Percentiles rank a stretch among this genome's conserved stretches.
These are phyloP conservation scores for Cymbidium sinense DNA, from an alignment of 106 monocot species.

Conservation along the genomic window DNA sequence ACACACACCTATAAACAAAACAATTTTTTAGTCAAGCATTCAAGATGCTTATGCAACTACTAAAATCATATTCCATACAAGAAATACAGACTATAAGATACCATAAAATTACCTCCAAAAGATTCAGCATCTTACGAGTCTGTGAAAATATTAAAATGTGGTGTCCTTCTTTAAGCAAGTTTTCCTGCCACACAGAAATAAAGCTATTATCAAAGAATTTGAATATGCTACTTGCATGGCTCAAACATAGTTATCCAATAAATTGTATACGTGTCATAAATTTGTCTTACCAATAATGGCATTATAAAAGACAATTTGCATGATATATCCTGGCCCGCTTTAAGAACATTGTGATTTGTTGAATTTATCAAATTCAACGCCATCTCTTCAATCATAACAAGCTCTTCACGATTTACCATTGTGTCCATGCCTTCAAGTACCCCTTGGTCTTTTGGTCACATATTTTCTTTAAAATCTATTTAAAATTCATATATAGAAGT, in stretches of 20 bases:
- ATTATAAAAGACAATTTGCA: constrained; percentile 87
- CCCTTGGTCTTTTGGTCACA: constrained; percentile 95
- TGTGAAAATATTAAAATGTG: constrained; percentile 89
- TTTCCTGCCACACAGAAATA: constrained; percentile 46
- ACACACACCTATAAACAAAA: background rate
- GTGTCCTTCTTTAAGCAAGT: constrained; percentile 69
- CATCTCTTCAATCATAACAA: constrained; percentile 77
- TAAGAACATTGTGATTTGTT: constrained; percentile 20
- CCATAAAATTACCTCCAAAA: constrained; percentile 54
- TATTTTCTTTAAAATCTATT: constrained; percentile 95
- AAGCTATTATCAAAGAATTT: background rate
- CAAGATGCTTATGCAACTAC: background rate
- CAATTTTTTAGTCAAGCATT: background rate
- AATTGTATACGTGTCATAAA: background rate
- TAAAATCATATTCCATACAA: background rate
- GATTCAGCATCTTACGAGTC: constrained; percentile 96
- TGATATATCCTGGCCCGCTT: constrained; percentile 56
- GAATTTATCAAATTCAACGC: constrained; percentile 57
- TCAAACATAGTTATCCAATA: background rate
- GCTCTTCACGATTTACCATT: constrained; percentile 76
- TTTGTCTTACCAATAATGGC: constrained; percentile 61
- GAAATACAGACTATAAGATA: background rate
- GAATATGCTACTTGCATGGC: background rate
- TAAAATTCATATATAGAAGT: background rate
- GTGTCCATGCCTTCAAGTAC: constrained; percentile 89